Percentiles rank a stretch among this genome's conserved stretches.
phyloP scores from a whole-genome alignment of 2,329 filamentous ascomycete genomes.

The Colletotrichum noveboracense region DNA sequence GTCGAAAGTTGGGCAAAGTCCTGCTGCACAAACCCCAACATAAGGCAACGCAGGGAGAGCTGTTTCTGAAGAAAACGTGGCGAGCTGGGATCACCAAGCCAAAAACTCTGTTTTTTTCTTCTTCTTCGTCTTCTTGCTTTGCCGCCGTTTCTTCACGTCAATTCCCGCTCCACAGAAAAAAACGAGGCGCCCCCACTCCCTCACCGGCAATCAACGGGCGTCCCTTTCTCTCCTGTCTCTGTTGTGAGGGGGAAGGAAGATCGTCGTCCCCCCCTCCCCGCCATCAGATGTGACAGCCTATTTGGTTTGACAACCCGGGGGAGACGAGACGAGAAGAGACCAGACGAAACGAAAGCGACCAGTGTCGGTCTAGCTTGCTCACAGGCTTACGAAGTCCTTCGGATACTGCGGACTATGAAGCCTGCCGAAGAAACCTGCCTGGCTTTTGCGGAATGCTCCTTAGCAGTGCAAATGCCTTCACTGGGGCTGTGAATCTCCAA shows the following conservation, averaged over 20 bases:
- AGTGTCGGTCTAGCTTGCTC: neutral
- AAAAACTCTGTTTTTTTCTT: neutral
- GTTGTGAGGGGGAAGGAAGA: neutral
- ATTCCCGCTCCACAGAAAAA: neutral
- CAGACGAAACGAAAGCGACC: neutral
- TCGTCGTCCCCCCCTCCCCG: neutral
- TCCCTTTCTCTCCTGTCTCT: neutral
- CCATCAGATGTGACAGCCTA: neutral
- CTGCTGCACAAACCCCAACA: neutral
- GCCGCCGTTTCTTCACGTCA: neutral
- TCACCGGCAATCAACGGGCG: neutral
- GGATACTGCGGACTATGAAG: neutral
- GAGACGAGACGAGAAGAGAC: neutral
- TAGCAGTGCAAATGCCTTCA: neutral
- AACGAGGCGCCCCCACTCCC: neutral
- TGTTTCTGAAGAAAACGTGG: slow-evolving; percentile 10
- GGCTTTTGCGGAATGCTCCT: neutral
- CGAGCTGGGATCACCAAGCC: neutral
- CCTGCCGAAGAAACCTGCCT: neutral
- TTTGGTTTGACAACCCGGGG: neutral
- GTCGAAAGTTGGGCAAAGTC: neutral
- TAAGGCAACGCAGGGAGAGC: neutral
- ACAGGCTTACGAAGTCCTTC: neutral
- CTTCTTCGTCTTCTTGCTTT: neutral
- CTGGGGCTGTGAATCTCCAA: neutral